These are phyloP conservation scores for Cutaneotrichosporon cutaneum DNA, from an alignment of 1,284 basidiomycete genomes.

Conservation along the genomic window DNA sequence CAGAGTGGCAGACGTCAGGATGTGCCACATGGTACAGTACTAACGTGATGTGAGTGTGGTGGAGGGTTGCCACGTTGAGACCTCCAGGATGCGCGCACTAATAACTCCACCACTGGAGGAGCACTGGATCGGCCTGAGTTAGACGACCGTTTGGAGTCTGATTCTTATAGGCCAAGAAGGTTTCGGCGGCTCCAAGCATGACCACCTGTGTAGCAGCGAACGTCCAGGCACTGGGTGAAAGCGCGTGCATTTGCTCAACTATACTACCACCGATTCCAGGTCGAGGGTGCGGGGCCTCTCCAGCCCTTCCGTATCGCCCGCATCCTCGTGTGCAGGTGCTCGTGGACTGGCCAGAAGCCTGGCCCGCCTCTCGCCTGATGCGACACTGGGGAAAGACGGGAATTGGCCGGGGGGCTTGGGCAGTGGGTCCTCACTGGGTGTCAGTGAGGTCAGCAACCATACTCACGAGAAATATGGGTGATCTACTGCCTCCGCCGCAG, in stretches of 20 bases:
- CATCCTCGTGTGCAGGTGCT: slow-evolving; percentile 38
- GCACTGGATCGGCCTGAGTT: too few relatives aligned
- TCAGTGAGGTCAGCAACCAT: slow-evolving; percentile 2
- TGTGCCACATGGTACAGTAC: too few relatives aligned
- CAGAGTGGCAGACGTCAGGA: too few relatives aligned
- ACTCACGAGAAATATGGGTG: slow-evolving; percentile 90
- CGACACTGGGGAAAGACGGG: slow-evolving; percentile 90
- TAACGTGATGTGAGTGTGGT: too few relatives aligned
- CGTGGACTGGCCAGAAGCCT: slow-evolving; percentile 44
- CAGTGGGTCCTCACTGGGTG: slow-evolving; percentile 76
- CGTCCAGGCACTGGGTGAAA: too few relatives aligned
- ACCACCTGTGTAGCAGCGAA: too few relatives aligned
- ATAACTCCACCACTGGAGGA: too few relatives aligned
- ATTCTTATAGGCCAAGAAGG: too few relatives aligned
- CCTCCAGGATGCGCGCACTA: too few relatives aligned
- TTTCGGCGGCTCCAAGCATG: too few relatives aligned
- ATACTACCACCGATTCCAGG: slow-evolving; percentile 48
- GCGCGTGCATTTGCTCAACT: not conserved
- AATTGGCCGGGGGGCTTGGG: slow-evolving; percentile 98
- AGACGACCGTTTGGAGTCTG: too few relatives aligned
- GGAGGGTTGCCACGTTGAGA: too few relatives aligned
- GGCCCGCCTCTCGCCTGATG: slow-evolving; percentile 78
- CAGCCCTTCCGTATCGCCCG: slow-evolving; percentile 21
- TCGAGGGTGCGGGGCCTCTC: slow-evolving; percentile 30
- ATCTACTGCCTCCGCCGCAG: slow-evolving; percentile 79